Conservation (phyloP, 352 stramenopile genomes). For the Phytophthora aleatoria region DNA sequence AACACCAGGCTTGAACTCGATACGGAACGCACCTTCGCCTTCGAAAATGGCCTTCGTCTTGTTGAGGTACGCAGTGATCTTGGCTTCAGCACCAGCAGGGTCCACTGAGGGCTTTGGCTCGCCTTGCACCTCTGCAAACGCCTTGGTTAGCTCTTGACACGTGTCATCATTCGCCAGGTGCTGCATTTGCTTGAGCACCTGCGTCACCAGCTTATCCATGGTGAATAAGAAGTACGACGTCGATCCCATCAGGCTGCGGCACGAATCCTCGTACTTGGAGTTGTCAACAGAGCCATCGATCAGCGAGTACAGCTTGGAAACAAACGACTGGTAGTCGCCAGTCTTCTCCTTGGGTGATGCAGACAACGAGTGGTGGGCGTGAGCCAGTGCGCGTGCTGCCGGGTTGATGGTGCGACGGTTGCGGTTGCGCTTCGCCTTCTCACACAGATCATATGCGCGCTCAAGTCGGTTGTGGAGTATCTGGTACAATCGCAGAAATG, state of each 20-base stretch:
- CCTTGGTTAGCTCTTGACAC: slow-evolving; percentile 78
- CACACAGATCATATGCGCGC: slow-evolving; percentile 79
- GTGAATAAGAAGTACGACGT: slow-evolving; percentile 93
- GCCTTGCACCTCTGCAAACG: slow-evolving; percentile 63
- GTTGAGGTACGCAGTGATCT: slow-evolving; percentile 56
- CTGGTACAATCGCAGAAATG: slow-evolving; percentile 90
- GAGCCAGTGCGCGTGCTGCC: slow-evolving; percentile 75
- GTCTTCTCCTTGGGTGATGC: slow-evolving; percentile 68
- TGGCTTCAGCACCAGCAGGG: slow-evolving; percentile 36
- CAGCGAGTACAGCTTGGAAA: slow-evolving; percentile 87
- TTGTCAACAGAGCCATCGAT: slow-evolving; percentile 89
- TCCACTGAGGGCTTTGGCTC: slow-evolving; percentile 35
- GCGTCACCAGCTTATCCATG: slow-evolving; percentile 89
- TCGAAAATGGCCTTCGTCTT: slow-evolving; percentile 86
- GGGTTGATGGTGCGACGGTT: slow-evolving; percentile 89
- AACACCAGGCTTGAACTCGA: slow-evolving; percentile 84
- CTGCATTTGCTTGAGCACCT: slow-evolving; percentile 91
- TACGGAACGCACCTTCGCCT: slow-evolving; percentile 82
- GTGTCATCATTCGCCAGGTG: slow-evolving; percentile 81
- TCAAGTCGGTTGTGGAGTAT: slow-evolving; percentile 87
- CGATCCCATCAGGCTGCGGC: slow-evolving; percentile 87
- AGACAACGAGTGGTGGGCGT: slow-evolving; percentile 63
- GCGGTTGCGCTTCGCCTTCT: slow-evolving; percentile 86
- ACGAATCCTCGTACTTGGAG: slow-evolving; percentile 90
- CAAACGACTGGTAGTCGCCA: slow-evolving; percentile 86